phyloP scores from a whole-genome alignment of 768 basidiomycete genomes.

The Agaricus subrufescens region DNA sequence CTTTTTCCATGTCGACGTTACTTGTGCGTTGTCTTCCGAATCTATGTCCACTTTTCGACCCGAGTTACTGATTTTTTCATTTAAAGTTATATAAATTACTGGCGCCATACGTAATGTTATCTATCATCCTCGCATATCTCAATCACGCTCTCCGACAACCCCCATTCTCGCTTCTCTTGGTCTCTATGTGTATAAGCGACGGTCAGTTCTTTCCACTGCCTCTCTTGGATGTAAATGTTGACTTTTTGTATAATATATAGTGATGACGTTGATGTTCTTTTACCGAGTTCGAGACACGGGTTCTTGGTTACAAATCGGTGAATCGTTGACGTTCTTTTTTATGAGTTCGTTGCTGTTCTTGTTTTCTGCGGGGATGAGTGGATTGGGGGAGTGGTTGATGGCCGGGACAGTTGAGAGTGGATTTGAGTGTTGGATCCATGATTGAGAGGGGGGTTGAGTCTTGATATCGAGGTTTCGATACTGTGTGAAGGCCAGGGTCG shows the following conservation, averaged over 20 bases:
- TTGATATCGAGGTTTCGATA: too few species aligned
- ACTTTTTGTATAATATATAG: conserved; percentile 25
- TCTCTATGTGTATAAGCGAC: conserved; percentile 71
- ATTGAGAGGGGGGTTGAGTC: too few species aligned
- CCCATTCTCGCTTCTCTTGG: conserved; percentile 76
- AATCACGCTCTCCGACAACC: conserved; percentile 66
- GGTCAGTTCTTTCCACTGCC: conserved; percentile 29
- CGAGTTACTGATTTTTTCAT: neutral
- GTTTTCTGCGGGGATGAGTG: conserved; percentile 76
- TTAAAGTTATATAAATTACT: conserved; percentile 76
- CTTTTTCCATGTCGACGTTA: conserved; percentile 75
- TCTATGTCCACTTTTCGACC: too few species aligned
- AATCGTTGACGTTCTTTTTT: conserved; percentile 84
- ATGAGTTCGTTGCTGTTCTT: conserved; percentile 75
- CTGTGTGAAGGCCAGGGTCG: too few species aligned
- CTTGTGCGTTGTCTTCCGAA: conserved; percentile 37
- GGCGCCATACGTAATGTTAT: conserved; percentile 73
- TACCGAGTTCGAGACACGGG: conserved; percentile 80
- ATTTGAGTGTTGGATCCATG: neutral
- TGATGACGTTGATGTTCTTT: conserved; percentile 83
- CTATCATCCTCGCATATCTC: conserved; percentile 62
- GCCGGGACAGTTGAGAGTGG: neutral
- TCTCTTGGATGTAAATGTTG: neutral
- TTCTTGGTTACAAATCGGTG: conserved; percentile 88
- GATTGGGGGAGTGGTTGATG: conserved; percentile 69